Percentiles rank a stretch among this genome's conserved stretches.
phyloP scores from a whole-genome alignment of 1,139 yeast species.

The Candida anutae region DNA sequence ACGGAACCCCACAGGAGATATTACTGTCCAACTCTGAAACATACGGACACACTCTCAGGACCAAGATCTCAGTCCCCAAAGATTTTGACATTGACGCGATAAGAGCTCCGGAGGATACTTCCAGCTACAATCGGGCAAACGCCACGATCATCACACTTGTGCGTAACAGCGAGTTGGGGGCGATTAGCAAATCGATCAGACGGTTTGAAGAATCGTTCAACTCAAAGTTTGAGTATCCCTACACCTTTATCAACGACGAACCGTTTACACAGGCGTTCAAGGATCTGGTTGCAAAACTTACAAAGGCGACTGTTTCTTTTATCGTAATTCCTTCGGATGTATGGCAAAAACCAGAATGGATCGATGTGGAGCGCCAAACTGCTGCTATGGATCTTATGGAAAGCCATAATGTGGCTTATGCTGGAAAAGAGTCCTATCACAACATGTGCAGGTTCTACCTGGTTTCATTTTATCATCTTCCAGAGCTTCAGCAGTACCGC shows the following conservation, averaged over 20 bases:
- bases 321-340: conserved; percentile 45
- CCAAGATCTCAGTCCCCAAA: conserved; percentile 41
- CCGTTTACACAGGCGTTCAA: conserved; percentile 57
- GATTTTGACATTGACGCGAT: conserved; percentile 30
- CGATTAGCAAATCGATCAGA: conserved; percentile 43
- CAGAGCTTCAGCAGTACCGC: conserved; percentile 42
- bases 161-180: conserved; percentile 50
- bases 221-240: conserved; percentile 64
- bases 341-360: conserved; percentile 61
- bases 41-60: no score
- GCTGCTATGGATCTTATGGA: conserved; percentile 32
- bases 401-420: conserved; percentile 52
- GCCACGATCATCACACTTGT: conserved; percentile 73
- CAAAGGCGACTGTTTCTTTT: conserved; percentile 50
- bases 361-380: conserved; percentile 38
- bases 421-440: conserved; percentile 57
- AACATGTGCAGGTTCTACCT: conserved; percentile 75
- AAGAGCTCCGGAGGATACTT: conserved; percentile 20
- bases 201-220: conserved; percentile 63
- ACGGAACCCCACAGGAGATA: no score
- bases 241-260: conserved; percentile 69
- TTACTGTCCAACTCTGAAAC: no score
- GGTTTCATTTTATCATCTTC: conserved; percentile 55
- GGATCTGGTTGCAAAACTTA: conserved; percentile 24
- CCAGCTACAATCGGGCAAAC: conserved; percentile 42